Evolutionary conservation across 1,284 basidiomycete genomes (phyloP).

Genomic region (Amylostereum areolatum): DNA sequence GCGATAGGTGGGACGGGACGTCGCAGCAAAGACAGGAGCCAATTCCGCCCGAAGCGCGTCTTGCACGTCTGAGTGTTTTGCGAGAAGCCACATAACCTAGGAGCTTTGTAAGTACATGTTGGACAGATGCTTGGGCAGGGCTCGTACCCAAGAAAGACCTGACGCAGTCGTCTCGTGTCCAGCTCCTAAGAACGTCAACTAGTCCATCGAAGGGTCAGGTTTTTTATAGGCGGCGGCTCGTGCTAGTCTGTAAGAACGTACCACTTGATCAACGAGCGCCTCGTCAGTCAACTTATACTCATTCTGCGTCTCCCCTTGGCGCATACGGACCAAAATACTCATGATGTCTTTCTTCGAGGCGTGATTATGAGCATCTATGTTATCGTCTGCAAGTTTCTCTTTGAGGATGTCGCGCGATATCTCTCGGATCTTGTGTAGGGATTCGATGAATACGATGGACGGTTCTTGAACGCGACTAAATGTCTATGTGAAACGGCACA

Average conservation of each 20-base stretch:
- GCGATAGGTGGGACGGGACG: slow-evolving; percentile 36
- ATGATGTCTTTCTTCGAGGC: slow-evolving; percentile 37
- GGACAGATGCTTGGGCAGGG: neutral
- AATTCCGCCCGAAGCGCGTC: slow-evolving; percentile 38
- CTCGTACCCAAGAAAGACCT: slow-evolving; percentile 39
- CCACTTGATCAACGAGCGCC: slow-evolving; percentile 48
- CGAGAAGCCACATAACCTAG: slow-evolving; percentile 34
- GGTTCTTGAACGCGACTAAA: slow-evolving; percentile 16
- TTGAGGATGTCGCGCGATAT: slow-evolving; percentile 34
- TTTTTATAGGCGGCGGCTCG: neutral
- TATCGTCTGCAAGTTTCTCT: slow-evolving; percentile 33
- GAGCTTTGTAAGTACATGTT: neutral
- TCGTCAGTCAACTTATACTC: slow-evolving; percentile 37
- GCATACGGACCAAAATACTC: slow-evolving; percentile 39
- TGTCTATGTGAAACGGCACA: too few species aligned
- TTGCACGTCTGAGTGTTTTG: slow-evolving; percentile 30
- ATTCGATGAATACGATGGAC: slow-evolving; percentile 26
- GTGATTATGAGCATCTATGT: neutral
- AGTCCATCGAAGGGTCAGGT: neutral
- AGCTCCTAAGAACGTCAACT: slow-evolving; percentile 46
- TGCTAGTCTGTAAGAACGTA: slow-evolving; percentile 13
- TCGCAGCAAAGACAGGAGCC: slow-evolving; percentile 26
- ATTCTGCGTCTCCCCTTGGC: slow-evolving; percentile 23
- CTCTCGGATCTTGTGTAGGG: slow-evolving; percentile 34
- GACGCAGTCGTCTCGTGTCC: slow-evolving; percentile 47